phyloP scores from a whole-genome alignment of 148 eudicot genomes.

The Vaccinium myrtillus region DNA sequence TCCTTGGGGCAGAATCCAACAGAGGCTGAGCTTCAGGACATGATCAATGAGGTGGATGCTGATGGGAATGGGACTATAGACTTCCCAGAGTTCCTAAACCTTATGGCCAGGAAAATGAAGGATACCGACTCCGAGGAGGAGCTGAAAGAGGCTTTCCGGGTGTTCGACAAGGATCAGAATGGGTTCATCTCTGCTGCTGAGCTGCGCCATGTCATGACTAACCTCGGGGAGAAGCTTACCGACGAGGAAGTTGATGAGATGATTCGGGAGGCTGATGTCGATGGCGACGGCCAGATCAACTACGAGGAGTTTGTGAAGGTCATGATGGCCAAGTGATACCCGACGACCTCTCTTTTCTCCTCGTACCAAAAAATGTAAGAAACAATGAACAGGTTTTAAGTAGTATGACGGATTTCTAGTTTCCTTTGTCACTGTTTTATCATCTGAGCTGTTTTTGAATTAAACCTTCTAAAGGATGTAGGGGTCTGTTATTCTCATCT shows the following conservation, averaged over 20 bases:
- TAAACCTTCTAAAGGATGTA: neutral
- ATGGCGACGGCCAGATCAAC: conserved; percentile 81
- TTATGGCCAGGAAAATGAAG: conserved; percentile 83
- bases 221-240: conserved; percentile 77
- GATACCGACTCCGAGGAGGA: conserved; percentile 86
- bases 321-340: conserved; percentile 63
- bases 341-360: neutral
- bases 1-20: conserved; percentile 82
- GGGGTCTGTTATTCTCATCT: neutral
- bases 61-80: conserved; percentile 75
- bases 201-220: conserved; percentile 87
- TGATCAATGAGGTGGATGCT: conserved; percentile 75
- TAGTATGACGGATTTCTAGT: neutral
- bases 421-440: neutral
- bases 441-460: neutral
- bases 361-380: neutral
- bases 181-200: conserved; percentile 86
- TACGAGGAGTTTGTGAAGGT: conserved; percentile 81
- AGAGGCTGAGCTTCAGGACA: conserved; percentile 81
- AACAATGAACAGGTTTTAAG: neutral
- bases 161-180: conserved; percentile 80
- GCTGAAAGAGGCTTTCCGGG: conserved; percentile 79
- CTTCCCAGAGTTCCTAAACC: conserved; percentile 76
- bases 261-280: conserved; percentile 36
- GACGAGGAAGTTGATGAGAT: conserved; percentile 87